Evolutionary conservation across 805 yeast genomes (phyloP).

Genomic region (Cephaloascus albidus): DNA sequence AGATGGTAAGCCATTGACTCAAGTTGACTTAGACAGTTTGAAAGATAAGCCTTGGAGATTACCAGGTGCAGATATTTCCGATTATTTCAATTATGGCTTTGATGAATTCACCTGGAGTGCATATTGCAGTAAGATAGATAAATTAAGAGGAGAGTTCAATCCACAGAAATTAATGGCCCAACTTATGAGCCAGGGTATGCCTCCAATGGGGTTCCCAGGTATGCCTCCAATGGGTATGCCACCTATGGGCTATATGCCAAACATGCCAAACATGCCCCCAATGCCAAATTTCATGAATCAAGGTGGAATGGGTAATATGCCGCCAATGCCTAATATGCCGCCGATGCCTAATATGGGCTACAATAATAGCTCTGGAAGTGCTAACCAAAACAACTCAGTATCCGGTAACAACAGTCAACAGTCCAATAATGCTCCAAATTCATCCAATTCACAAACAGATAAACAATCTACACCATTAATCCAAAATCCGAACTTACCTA

Average conservation of each 20-base stretch:
- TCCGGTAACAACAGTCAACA: neutral
- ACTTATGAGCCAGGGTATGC: conserved; percentile 29
- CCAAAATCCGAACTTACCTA: neutral
- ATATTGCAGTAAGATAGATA: conserved; percentile 83
- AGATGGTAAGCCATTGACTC: conserved; percentile 78
- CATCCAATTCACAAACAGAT: neutral
- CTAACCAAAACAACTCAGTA: conserved; percentile 1
- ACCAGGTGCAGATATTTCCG: conserved; percentile 92
- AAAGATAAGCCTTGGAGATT: conserved; percentile 98
- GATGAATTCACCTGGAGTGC: conserved; percentile 96
- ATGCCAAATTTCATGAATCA: conserved; percentile 14
- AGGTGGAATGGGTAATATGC: conserved; percentile 15
- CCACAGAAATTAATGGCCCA: conserved; percentile 73
- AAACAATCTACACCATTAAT: neutral
- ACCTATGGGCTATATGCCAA: conserved; percentile 14
- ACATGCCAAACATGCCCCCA: conserved; percentile 11
- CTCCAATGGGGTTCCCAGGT: conserved; percentile 6
- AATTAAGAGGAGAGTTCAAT: conserved; percentile 66
- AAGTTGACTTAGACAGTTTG: conserved; percentile 67
- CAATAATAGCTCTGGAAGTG: conserved; percentile 4
- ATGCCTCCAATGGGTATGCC: conserved; percentile 15
- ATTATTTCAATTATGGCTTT: conserved; percentile 93
- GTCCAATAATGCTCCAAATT: neutral
- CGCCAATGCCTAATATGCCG: conserved; percentile 8
- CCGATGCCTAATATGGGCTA: conserved; percentile 19